Evolutionary conservation across 208 protist genomes (phyloP), one percentile per base, ranked within the genome.

Genomic region (Acanthamoeba divionensis): DNA sequence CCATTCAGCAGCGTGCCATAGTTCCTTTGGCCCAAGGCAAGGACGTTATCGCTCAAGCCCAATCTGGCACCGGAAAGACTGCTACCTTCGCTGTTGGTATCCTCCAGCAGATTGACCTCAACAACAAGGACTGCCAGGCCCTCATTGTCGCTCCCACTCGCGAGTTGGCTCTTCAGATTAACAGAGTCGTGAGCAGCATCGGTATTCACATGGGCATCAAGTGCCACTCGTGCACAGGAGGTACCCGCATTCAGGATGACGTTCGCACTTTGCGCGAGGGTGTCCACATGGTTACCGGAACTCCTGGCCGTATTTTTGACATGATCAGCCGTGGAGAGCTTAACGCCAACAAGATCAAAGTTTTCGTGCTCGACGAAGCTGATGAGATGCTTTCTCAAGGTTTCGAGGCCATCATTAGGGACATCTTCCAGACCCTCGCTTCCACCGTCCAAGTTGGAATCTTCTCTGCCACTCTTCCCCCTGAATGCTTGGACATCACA

Each of bases 21-120:
- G 87, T 96, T 15, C 97, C 97, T 0, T 96, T 98, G 66, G 55
- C 96, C 44, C 90, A 96, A 60, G 96, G 97, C 0, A 93, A 95
- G 7, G 98, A 99, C 90, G 92, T 99, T 2, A 98, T 99, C 91
- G 98, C 98, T 18, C 98, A 99, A 96, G 98, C 98, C 9, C 98
- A 98, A 86, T 99, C 98, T 1, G 98, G 98, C 29, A 99, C 98
- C 15, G 99, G 98, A 62, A 99, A 99, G 95, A 99, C 98, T 9
- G 98, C 98, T 26, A 98, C 98, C 38, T 99, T 99, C 91, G 96
- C 96, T 50, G 96, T 99, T 48, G 88, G 62, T 4, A 26, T 91
- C 44, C 92, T 98, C 18, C 96, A 98, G 91, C 94, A 93, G 85
- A 96, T 98, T 77, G 97, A 99, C 93, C 95, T 96, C 89, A 93